A percentile compares a stretch with the other conserved stretches of the same genome.
phyloP scores from a whole-genome alignment of 805 yeast genomes.

The Wickerhamiella cacticola region DNA sequence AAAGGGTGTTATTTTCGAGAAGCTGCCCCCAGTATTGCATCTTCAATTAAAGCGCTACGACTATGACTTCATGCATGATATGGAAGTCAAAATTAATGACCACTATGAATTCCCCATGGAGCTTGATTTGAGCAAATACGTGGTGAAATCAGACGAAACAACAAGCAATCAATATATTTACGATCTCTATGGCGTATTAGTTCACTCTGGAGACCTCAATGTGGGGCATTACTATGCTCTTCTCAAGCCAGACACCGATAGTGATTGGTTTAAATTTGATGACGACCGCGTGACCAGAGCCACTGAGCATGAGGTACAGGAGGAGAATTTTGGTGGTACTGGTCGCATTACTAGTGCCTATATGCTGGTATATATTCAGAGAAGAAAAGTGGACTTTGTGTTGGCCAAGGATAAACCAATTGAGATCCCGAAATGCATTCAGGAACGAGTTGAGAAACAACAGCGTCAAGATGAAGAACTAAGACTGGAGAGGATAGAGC shows the following conservation, averaged over 20 bases:
- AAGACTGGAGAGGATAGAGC: constrained; percentile 57
- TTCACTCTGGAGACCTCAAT: constrained; percentile 90
- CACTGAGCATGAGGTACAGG: constrained; percentile 72
- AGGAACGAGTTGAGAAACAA: constrained; percentile 53
- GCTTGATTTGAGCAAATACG: constrained; percentile 67
- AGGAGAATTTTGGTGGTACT: constrained; percentile 83
- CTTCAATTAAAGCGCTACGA: constrained; percentile 89
- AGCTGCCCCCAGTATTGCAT: constrained; percentile 86
- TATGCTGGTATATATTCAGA: constrained; percentile 86
- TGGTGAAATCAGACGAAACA: constrained; percentile 61
- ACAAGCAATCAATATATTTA: too few relatives aligned
- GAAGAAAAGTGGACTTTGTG: constrained; percentile 43
- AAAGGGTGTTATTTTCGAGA: constrained; percentile 86
- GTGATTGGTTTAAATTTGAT: constrained; percentile 82
- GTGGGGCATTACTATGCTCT: constrained; percentile 95
- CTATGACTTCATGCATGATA: constrained; percentile 81
- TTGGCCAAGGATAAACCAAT: constrained; percentile 40
- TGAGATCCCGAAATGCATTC: constrained; percentile 57
- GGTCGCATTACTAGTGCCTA: constrained; percentile 89
- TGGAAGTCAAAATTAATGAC: constrained; percentile 82
- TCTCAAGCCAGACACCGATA: constrained; percentile 63
- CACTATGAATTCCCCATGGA: constrained; percentile 77
- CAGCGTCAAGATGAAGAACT: constrained; percentile 41
- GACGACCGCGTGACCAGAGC: constrained; percentile 91
- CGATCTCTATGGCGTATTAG: constrained; percentile 82